Conservation (phyloP, 2,329 filamentous ascomycete species). For the Aspergillus persii region DNA sequence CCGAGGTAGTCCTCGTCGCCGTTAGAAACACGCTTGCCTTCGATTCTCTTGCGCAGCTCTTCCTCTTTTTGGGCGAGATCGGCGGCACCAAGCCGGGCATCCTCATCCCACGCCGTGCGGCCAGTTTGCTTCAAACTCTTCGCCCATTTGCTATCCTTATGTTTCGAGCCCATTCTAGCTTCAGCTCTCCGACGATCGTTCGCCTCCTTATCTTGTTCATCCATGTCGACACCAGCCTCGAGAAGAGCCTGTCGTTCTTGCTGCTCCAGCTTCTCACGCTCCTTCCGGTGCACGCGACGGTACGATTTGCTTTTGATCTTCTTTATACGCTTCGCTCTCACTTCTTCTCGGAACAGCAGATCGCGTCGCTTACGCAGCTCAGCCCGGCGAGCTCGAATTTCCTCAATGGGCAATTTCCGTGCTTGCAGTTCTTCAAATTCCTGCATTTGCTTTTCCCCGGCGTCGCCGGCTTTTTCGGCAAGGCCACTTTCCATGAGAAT, state of each 20-base stretch:
- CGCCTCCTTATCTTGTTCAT: constrained; percentile 63
- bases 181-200: constrained; percentile 74
- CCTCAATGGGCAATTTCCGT: constrained; percentile 69
- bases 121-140: constrained; percentile 78
- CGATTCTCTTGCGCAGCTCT: constrained; percentile 74
- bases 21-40: constrained; percentile 65
- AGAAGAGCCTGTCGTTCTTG: constrained; percentile 57
- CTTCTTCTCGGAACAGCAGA: constrained; percentile 81
- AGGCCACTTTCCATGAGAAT: constrained; percentile 90
- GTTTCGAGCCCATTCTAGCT: constrained; percentile 80
- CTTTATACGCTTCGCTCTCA: constrained; percentile 87
- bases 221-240: constrained; percentile 59
- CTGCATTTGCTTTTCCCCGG: constrained; percentile 63
- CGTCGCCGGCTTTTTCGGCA: constrained; percentile 55
- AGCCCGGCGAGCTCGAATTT: constrained; percentile 68
- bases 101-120: constrained; percentile 82
- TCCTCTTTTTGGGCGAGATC: constrained; percentile 82
- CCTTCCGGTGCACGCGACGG: constrained; percentile 84
- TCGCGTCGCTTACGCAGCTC: constrained; percentile 79
- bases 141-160: constrained; percentile 88
- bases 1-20: constrained; percentile 56
- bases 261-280: constrained; percentile 59
- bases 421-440: constrained; percentile 68
- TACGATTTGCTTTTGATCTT: constrained; percentile 99
- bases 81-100: constrained; percentile 71